Evolutionary conservation across 768 basidiomycete genomes (phyloP), one percentile per base, ranked within the genome.

Genomic region (Termitomyces sp.): DNA sequence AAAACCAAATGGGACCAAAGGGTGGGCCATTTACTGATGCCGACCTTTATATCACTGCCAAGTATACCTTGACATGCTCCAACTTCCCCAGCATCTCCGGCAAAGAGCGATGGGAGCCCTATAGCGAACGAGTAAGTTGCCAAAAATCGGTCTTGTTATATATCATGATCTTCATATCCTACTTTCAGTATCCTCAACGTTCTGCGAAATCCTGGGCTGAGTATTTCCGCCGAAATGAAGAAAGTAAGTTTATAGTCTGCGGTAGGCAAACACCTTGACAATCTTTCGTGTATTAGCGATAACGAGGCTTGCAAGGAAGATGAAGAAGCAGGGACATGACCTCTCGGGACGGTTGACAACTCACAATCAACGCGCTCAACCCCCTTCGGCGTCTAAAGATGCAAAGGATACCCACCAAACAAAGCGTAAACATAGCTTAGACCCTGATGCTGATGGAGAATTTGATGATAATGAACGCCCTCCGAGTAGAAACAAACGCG

Each of bases 1-100:
- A 77, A 63, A 72, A 68, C 51, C 68, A 78, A 22, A 86, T 88
- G 85, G 84, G 86, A 12, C 66, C 64, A 53, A 72, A 65, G 51
- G 81, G 84, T 16, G 69, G 68, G 39, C 60, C 78, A 4, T 85
- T 83, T 60, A 82, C 78, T 26, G 74, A 77, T n/a, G 84, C 84
- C n/a, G 88, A 90, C 65, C 70, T 81, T 56, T 80, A 84, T 59
- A 74, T 80, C 48, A 73, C 83, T 51, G 85, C 86, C 15, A 81
- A 78, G 61, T 80, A 86, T 69, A 79, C 87, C 36, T 80, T 81
- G 26, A 74, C 72, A 6, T 73, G 73, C 53, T 70, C 73, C 3
- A 65, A 80, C 51, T 88, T 83, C 75, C 66, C 74, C 26, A 68
- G 68, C 26, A 66, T 74, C 60, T 63, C 70, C 18, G 56, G 57